Evolutionary conservation across 148 eudicot species (phyloP).

Genomic region (Chenopodium suecicum): DNA sequence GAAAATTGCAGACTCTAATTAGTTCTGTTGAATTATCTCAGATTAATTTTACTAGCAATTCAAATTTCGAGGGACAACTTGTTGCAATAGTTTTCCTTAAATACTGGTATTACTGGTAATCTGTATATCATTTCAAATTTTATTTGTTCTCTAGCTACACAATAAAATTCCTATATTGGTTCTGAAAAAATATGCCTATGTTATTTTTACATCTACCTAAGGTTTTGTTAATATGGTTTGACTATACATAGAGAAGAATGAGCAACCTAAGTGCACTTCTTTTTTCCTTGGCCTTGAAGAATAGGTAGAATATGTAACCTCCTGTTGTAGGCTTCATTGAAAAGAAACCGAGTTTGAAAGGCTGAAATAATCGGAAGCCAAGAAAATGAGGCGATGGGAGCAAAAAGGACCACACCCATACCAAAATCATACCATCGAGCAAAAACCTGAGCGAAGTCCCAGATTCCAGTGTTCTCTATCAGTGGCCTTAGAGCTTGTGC

Average conservation of each 20-base stretch:
- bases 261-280: conserved; percentile 42
- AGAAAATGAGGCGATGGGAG: conserved; percentile 77
- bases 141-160: conserved; percentile 7
- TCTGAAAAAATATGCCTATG: neutral
- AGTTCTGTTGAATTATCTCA: neutral
- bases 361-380: conserved; percentile 92
- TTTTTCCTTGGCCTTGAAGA: conserved; percentile 67
- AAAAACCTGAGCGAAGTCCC: conserved; percentile 69
- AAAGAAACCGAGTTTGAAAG: conserved; percentile 91
- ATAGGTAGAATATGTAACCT: conserved; percentile 77
- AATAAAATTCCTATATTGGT: neutral
- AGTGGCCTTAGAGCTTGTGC: conserved; percentile 68
- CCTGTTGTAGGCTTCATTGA: conserved; percentile 89
- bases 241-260: conserved; percentile 17
- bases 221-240: neutral
- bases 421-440: conserved; percentile 81
- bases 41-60: neutral
- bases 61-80: neutral
- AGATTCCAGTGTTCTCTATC: conserved; percentile 53
- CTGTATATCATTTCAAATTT: neutral
- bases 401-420: conserved; percentile 80
- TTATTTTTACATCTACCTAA: conserved; percentile 19
- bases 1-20: neutral
- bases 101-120: neutral
- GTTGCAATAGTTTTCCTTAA: neutral